These are phyloP conservation scores for Hanseniaspora guilliermondii DNA, from an alignment of 805 yeast genomes.

Conservation along the genomic window DNA sequence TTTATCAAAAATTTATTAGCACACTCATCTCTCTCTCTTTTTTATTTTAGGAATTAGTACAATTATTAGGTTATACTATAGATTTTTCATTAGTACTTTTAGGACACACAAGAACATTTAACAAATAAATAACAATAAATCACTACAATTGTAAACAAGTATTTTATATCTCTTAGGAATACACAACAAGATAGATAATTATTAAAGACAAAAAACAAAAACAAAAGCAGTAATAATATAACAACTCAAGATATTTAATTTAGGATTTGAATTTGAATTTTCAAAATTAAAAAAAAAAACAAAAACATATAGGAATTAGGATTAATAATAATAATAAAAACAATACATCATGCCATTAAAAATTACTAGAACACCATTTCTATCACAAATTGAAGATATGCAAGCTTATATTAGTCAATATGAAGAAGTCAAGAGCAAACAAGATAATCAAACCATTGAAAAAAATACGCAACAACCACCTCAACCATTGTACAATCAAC, in stretches of 20 bases:
- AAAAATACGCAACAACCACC: constrained; percentile 8
- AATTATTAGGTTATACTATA: neutral
- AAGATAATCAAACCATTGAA: constrained; percentile 6
- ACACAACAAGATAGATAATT: neutral
- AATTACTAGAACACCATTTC: constrained; percentile 21
- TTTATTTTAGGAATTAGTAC: constrained; percentile 1
- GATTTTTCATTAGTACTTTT: neutral
- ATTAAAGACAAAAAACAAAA: neutral
- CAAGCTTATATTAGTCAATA: constrained; percentile 24
- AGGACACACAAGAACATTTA: neutral
- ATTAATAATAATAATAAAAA: neutral
- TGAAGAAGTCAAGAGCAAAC: constrained; percentile 19
- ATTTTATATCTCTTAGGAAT: neutral
- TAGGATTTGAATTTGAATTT: neutral
- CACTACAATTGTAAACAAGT: neutral
- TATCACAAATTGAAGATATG: constrained; percentile 28
- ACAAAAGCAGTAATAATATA: neutral
- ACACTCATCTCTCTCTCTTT: neutral
- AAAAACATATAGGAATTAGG: neutral
- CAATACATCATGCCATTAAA: neutral
- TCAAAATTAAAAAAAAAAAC: neutral
- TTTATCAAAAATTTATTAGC: neutral
- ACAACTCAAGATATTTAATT: too few species aligned
- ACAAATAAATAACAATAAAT: neutral
- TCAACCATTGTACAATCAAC: neutral